Conservation (phyloP, 2,329 filamentous ascomycete genomes). For the Juglanconis juglandina region DNA sequence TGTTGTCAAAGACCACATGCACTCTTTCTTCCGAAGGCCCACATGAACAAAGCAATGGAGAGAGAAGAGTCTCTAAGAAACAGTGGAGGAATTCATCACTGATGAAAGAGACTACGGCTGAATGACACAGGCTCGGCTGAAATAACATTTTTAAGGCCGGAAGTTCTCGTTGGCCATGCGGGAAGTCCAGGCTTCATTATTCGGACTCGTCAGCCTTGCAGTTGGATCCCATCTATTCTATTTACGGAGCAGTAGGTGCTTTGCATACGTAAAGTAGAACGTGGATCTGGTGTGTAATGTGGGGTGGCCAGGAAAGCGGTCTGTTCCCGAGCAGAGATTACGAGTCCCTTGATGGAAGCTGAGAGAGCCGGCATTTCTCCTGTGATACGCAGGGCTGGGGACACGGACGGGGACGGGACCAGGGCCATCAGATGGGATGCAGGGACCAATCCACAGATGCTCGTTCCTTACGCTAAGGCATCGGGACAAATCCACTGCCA, state of each 20-base stretch:
- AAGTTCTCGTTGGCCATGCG: no score
- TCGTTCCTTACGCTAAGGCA: neutral
- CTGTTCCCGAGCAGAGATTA: neutral
- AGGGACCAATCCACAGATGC: neutral
- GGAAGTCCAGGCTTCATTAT: no score
- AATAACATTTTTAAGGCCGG: no score
- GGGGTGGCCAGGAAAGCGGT: neutral
- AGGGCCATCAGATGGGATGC: neutral
- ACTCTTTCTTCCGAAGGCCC: neutral
- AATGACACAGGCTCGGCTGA: no score
- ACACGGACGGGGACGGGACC: no score
- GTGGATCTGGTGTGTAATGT: neutral
- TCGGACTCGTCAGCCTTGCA: neutral
- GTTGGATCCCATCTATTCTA: neutral
- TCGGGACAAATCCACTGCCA: neutral
- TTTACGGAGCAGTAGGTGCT: neutral
- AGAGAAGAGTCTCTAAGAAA: neutral
- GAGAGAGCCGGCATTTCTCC: no score
- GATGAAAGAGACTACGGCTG: no score
- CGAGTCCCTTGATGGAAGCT: neutral
- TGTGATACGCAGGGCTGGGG: no score
- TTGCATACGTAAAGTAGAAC: neutral
- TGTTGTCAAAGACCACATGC: no score
- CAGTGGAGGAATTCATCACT: no score
- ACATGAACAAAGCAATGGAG: neutral